Conservation (phyloP, 805 yeast species). For the Clavispora santaluciae region DNA sequence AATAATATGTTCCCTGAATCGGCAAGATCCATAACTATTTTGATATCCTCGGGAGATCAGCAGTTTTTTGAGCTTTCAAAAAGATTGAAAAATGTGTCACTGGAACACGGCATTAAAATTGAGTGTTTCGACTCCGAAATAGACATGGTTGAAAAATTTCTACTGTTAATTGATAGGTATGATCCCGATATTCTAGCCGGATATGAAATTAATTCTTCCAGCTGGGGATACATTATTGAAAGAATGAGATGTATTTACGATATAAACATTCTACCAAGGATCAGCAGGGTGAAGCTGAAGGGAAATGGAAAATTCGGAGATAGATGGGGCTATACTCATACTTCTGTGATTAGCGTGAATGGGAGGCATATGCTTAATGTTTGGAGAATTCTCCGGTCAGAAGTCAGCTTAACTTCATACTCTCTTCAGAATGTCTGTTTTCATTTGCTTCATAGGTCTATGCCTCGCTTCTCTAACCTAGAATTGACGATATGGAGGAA, state of each 20-base stretch:
- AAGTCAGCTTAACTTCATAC: constrained; percentile 59
- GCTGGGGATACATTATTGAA: constrained; percentile 90
- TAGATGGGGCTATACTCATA: constrained; percentile 78
- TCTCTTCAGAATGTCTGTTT: constrained; percentile 72
- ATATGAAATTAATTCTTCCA: constrained; percentile 68
- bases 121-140: constrained; percentile 38
- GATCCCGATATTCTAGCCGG: constrained; percentile 92
- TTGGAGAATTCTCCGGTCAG: constrained; percentile 73
- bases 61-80: not conserved
- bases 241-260: constrained; percentile 45
- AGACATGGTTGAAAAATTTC: constrained; percentile 52
- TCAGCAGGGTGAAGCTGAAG: constrained; percentile 55
- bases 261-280: constrained; percentile 49
- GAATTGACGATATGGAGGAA: constrained; percentile 39
- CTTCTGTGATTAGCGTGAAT: constrained; percentile 59
- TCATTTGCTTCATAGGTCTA: constrained; percentile 58
- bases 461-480: constrained; percentile 56
- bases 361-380: constrained; percentile 84
- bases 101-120: constrained; percentile 2
- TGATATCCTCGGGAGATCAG: constrained; percentile 4
- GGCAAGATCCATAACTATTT: not conserved
- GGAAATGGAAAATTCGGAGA: constrained; percentile 54
- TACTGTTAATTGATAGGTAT: constrained; percentile 49
- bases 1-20: constrained; percentile 14
- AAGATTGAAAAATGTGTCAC: constrained; percentile 2